phyloP scores from a whole-genome alignment of 148 eudicot genomes.

The Rhododendron henanense region DNA sequence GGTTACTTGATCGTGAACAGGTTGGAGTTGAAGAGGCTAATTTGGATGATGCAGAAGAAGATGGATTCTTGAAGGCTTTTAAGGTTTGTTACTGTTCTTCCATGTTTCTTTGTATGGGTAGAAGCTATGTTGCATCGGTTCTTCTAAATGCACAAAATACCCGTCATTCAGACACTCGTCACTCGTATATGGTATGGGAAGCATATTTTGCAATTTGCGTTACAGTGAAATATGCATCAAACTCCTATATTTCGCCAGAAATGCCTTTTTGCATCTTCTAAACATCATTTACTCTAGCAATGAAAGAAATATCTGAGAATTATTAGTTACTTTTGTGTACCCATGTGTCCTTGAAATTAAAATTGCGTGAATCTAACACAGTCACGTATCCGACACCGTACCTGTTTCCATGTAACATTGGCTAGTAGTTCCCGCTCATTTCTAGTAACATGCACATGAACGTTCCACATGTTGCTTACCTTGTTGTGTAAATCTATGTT shows the following conservation, averaged over 20 bases:
- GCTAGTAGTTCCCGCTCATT: neutral
- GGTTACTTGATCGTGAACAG: constrained; percentile 88
- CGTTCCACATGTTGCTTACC: neutral
- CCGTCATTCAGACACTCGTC: neutral
- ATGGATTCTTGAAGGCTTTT: constrained; percentile 85
- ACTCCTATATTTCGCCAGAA: neutral
- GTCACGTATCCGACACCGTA: neutral
- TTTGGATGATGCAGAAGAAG: constrained; percentile 84
- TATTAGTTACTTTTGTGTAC: neutral
- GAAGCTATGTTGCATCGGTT: neutral
- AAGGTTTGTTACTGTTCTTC: constrained; percentile 47
- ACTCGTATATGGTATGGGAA: neutral
- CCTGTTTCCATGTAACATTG: neutral
- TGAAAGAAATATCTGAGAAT: neutral
- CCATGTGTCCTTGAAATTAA: neutral
- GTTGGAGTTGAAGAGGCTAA: constrained; percentile 77
- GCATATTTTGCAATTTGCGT: neutral
- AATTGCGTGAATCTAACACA: neutral
- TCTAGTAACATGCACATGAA: neutral
- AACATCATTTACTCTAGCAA: neutral
- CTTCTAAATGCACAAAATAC: neutral
- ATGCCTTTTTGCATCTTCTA: neutral
- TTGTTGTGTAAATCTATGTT: neutral
- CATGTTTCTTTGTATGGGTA: neutral
- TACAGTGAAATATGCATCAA: neutral